Evolutionary conservation across 495 filamentous ascomycete species (phyloP).

Genomic region (Jackrogersella minutella): DNA sequence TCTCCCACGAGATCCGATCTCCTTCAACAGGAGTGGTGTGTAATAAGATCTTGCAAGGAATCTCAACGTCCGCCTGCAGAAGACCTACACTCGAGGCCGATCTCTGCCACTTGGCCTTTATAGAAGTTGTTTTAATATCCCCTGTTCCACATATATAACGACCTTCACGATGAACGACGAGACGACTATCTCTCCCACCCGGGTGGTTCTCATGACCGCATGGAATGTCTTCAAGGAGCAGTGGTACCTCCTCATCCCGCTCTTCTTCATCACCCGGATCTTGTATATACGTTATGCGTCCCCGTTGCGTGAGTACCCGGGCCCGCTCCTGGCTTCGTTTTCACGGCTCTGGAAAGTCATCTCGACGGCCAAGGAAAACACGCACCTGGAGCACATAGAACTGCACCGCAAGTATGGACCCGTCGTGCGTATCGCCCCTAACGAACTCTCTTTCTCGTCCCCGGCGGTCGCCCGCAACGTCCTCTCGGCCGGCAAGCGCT

Average conservation of each 20-base stretch:
- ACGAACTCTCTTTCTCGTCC: constrained; percentile 62
- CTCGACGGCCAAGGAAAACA: constrained; percentile 48
- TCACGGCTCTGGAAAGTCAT: constrained; percentile 57
- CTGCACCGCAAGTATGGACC: constrained; percentile 63
- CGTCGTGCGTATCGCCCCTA: constrained; percentile 64
- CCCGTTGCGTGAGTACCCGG: constrained; percentile 57
- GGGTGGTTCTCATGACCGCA: constrained; percentile 40
- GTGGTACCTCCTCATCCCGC: constrained; percentile 48
- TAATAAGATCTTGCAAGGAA: constrained; percentile 23
- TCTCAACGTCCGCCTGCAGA: constrained; percentile 21
- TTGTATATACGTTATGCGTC: constrained; percentile 54
- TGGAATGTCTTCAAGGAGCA: constrained; percentile 45
- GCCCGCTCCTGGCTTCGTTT: constrained; percentile 59
- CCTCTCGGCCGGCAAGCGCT: constrained; percentile 60
- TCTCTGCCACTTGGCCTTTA: background rate
- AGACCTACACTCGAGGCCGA: background rate
- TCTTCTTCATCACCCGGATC: constrained; percentile 43
- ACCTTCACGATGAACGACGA: constrained; percentile 42
- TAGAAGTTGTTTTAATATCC: constrained; percentile 1
- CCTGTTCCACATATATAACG: background rate
- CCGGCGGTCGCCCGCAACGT: constrained; percentile 58
- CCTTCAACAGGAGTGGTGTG: constrained; percentile 44
- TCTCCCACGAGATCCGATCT: constrained; percentile 23
- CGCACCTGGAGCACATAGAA: constrained; percentile 56
- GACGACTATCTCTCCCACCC: constrained; percentile 42